Conservation (phyloP, 75 land plant species). For the Pinus albicaulis region DNA sequence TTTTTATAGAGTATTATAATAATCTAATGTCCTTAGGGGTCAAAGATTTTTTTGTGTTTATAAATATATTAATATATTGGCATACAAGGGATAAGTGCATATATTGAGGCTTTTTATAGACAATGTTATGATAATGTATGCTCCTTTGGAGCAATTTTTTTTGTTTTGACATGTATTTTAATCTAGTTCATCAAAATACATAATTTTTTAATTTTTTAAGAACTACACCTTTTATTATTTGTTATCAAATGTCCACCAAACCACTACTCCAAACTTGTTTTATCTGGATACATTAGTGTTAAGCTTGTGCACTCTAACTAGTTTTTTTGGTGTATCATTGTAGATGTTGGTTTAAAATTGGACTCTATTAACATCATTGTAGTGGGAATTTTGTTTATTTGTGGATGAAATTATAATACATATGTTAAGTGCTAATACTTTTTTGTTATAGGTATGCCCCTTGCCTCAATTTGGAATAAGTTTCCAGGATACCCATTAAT, state of each 20-base stretch:
- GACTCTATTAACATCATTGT: too few species aligned
- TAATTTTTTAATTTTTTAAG: neutral
- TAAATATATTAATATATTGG: neutral
- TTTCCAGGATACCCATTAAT: too few species aligned
- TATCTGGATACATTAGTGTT: neutral
- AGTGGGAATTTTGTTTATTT: too few species aligned
- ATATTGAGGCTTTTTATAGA: constrained; percentile 5
- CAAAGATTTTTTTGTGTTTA: neutral
- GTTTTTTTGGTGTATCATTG: neutral
- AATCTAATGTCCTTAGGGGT: neutral
- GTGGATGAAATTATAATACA: neutral
- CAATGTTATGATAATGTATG: neutral
- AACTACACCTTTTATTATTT: too few species aligned
- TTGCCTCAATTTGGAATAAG: too few species aligned
- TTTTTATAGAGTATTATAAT: neutral
- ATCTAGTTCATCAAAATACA: neutral
- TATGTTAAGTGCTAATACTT: neutral
- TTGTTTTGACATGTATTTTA: neutral
- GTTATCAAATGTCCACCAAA: too few species aligned
- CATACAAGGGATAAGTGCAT: neutral
- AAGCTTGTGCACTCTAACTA: neutral
- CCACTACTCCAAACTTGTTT: neutral
- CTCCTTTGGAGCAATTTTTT: neutral
- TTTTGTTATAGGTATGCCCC: too few species aligned
- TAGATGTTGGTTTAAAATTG: too few species aligned